Evolutionary conservation across 2,329 filamentous ascomycete genomes (phyloP).

Genomic region (Venturia carpophila): DNA sequence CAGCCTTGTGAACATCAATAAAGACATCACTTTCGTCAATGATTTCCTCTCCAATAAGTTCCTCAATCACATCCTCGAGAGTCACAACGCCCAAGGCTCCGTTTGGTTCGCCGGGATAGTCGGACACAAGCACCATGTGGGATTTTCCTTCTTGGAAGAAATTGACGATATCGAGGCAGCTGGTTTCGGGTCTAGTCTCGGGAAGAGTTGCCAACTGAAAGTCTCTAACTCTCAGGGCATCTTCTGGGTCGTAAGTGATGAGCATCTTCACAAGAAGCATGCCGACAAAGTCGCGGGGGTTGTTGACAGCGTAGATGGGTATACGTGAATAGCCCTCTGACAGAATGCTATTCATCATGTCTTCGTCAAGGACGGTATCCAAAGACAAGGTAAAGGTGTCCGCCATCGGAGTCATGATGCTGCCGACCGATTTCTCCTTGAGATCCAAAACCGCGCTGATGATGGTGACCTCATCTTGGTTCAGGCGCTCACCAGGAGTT

Average conservation of each 20-base stretch:
- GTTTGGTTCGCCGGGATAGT: slow-evolving; percentile 79
- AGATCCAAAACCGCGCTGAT: slow-evolving; percentile 94
- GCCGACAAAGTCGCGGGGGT: slow-evolving; percentile 80
- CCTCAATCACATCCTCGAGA: slow-evolving; percentile 95
- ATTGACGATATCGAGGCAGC: slow-evolving; percentile 96
- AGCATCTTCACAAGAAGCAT: slow-evolving; percentile 98
- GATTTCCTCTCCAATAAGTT: slow-evolving; percentile 98
- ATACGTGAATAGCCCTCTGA: slow-evolving; percentile 94
- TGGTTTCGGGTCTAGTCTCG: slow-evolving; percentile 89
- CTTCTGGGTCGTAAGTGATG: slow-evolving; percentile 97
- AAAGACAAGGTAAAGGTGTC: slow-evolving; percentile 97
- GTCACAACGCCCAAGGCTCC: slow-evolving; percentile 92
- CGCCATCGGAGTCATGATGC: slow-evolving; percentile 97
- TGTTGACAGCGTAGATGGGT: slow-evolving; percentile 82
- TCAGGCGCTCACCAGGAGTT: slow-evolving; percentile 74
- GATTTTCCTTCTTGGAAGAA: slow-evolving; percentile 99
- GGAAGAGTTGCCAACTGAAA: slow-evolving; percentile 90
- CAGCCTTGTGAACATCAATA: slow-evolving; percentile 96
- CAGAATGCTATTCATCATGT: slow-evolving; percentile 88
- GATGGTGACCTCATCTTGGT: slow-evolving; percentile 97
- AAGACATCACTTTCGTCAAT: slow-evolving; percentile 99
- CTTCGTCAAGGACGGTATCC: slow-evolving; percentile 84
- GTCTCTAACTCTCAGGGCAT: slow-evolving; percentile 75
- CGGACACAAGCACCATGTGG: slow-evolving; percentile 95
- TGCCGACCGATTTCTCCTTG: slow-evolving; percentile 90